Conservation (phyloP, 805 yeast genomes). For the Saccharomycopsis sp. region DNA sequence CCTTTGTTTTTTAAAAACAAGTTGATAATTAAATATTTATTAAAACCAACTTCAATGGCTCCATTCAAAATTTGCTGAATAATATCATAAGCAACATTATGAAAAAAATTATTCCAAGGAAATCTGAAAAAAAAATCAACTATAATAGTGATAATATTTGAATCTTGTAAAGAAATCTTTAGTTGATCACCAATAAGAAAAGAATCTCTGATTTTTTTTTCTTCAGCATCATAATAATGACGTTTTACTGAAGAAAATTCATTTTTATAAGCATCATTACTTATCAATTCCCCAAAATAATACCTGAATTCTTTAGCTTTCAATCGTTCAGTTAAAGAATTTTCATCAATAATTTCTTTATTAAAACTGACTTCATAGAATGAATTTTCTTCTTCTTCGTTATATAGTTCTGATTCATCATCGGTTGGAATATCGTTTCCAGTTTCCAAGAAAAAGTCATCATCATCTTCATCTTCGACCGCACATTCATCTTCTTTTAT, state of each 20-base stretch:
- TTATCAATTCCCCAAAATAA: slow-evolving; percentile 11
- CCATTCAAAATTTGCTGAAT: slow-evolving; percentile 79
- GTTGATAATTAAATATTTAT: slow-evolving; percentile 50
- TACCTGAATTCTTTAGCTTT: slow-evolving; percentile 19
- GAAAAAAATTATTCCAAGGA: slow-evolving; percentile 81
- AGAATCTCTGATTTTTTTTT: slow-evolving; percentile 34
- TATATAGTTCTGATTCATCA: too few relatives aligned
- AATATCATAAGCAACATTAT: slow-evolving; percentile 76
- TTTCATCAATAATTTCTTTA: slow-evolving; percentile 12
- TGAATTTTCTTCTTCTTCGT: slow-evolving; percentile 4
- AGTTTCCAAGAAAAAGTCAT: slow-evolving; percentile 13
- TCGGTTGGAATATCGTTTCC: slow-evolving; percentile 6
- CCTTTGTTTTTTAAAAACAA: slow-evolving; percentile 43
- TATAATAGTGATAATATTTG: slow-evolving; percentile 46
- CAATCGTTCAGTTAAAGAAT: slow-evolving; percentile 12
- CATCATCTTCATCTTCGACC: slow-evolving; percentile 16
- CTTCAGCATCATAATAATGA: slow-evolving; percentile 18
- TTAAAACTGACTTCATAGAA: slow-evolving; percentile 4
- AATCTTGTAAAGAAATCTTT: slow-evolving; percentile 59
- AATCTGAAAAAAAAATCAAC: slow-evolving; percentile 59
- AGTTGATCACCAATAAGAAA: slow-evolving; percentile 65
- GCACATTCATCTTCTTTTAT: too few relatives aligned
- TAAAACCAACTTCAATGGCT: slow-evolving; percentile 59
- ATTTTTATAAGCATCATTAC: slow-evolving; percentile 19
- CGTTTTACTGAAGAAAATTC: slow-evolving; percentile 23